Evolutionary conservation across 768 basidiomycete species (phyloP).

Genomic region (Lyophyllum decastes): DNA sequence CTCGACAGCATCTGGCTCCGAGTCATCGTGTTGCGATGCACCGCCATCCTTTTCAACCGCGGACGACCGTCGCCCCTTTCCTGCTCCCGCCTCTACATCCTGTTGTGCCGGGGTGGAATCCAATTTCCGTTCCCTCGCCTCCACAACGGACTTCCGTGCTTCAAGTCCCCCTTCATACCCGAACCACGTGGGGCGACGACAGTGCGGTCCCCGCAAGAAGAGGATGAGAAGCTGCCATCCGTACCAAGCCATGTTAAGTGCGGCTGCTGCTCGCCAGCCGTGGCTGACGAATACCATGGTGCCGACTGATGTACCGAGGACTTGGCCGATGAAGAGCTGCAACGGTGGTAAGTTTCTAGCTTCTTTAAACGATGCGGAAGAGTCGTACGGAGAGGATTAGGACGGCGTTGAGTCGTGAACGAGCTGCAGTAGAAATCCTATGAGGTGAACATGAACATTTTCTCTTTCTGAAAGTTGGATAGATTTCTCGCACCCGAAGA

Average conservation of each 20-base stretch:
- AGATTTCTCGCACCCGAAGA: conserved; percentile 48
- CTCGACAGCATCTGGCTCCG: background rate
- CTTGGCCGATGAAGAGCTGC: conserved; percentile 75
- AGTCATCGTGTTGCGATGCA: background rate
- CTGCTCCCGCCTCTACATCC: background rate
- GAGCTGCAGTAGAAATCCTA: conserved; percentile 47
- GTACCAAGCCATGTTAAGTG: conserved; percentile 59
- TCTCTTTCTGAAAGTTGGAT: background rate
- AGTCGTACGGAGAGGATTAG: conserved; percentile 60
- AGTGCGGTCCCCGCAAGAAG: conserved; percentile 69
- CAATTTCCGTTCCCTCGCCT: conserved; percentile 1
- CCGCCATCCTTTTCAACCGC: background rate
- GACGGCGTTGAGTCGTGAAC: conserved; percentile 77
- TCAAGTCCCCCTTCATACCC: conserved; percentile 62
- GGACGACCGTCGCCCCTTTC: background rate
- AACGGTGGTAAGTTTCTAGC: background rate
- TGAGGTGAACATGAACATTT: conserved; percentile 1
- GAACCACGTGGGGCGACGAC: conserved; percentile 57
- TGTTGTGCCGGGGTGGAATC: background rate
- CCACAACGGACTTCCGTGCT: conserved; percentile 39
- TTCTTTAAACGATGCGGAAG: background rate
- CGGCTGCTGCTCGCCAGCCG: conserved; percentile 75
- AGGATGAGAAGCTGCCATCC: conserved; percentile 58
- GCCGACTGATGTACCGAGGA: conserved; percentile 77
- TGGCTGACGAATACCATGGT: conserved; percentile 65